phyloP scores from a whole-genome alignment of 495 filamentous ascomycete species.

The Baudoinia panamericana region DNA sequence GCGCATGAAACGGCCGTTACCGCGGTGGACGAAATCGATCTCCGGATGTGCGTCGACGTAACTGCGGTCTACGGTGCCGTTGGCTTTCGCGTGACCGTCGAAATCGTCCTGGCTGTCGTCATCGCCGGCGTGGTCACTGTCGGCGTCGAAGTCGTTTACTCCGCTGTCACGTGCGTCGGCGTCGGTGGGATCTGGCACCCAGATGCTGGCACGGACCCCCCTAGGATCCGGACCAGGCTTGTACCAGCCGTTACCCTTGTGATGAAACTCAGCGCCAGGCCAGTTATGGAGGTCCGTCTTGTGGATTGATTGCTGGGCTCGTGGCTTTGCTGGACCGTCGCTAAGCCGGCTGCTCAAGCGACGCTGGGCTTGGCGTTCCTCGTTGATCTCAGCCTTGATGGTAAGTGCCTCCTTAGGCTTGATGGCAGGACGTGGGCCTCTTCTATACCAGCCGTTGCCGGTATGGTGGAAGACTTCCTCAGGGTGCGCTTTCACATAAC shows the following conservation, averaged over 20 bases:
- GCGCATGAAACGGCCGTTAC: conserved; percentile 18
- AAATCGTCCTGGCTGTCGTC: not conserved
- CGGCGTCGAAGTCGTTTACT: too few species aligned
- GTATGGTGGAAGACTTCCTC: conserved; percentile 14
- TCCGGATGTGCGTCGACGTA: conserved; percentile 9
- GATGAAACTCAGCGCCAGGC: conserved; percentile 15
- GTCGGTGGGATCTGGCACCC: not conserved
- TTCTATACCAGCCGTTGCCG: conserved; percentile 19
- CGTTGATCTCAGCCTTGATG: not conserved
- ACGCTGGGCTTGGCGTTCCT: not conserved
- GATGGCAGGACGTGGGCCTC: conserved; percentile 4
- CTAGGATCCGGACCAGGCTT: conserved; percentile 11
- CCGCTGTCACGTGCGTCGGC: too few species aligned
- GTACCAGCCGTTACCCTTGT: conserved; percentile 19
- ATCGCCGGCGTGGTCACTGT: not conserved
- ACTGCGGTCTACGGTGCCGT: conserved; percentile 6
- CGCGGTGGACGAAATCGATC: conserved; percentile 15
- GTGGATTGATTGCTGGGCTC: not conserved
- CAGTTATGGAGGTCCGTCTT: conserved; percentile 6
- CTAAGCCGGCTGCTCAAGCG: not conserved
- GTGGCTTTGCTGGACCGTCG: not conserved
- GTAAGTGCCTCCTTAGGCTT: too few species aligned
- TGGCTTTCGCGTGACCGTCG: not conserved
- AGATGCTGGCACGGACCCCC: not conserved
- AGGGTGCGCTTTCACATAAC: conserved; percentile 10